Base-by-base conservation (phyloP, 495 filamentous ascomycete species). In the Penicillium nucicola region DNA sequence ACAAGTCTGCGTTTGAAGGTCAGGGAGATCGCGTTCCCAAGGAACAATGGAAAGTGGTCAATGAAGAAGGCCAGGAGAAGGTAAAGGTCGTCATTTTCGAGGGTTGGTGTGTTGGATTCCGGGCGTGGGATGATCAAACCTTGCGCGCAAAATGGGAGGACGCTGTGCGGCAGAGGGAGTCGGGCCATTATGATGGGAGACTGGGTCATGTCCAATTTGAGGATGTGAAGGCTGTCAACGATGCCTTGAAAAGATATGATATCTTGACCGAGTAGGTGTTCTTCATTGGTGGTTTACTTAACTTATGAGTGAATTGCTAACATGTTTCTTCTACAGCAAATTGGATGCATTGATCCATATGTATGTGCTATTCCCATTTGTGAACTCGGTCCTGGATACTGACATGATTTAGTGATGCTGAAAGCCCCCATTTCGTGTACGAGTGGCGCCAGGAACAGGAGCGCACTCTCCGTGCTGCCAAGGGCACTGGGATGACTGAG, bases 41-140 rank as follows among this genome's bases (percentile, higher is more conserved):
- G 31, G 68, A 59, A 4, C 52, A 75, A 39, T 95, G 89, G 88
- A 59, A 76, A 39, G 62, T 62, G 1, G 80, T 89, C 19, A 90
- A 90, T 68, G 59, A 50, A 13, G 77, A 78, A 9, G 76, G 68
- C 1, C 68, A 75, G 43, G 50, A 70, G 12, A 72, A 66, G 32
- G 68, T 88, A 20, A 74, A 84, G 48, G 61, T 76, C 14, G 75
- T 97, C 1, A 81, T 97, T 37, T 84, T 97, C 48, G 92, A 97
- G 62, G 92, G 92, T 13, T 97, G 92, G 92, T 78, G 88, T 68
- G 85, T 96, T 28, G 92, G 91, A 1, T 97, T 97, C 70, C 80
- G 86, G 13, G 57, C 84, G 4, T 76, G 91, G 43, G 60, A 71
- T 45, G 74, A 81, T 11, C 44, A 66, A 1, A 72, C 71, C n/a